These are phyloP conservation scores for Pseudonitzschia multistriata DNA, from an alignment of 108 stramenopile genomes.

Conservation along the genomic window DNA sequence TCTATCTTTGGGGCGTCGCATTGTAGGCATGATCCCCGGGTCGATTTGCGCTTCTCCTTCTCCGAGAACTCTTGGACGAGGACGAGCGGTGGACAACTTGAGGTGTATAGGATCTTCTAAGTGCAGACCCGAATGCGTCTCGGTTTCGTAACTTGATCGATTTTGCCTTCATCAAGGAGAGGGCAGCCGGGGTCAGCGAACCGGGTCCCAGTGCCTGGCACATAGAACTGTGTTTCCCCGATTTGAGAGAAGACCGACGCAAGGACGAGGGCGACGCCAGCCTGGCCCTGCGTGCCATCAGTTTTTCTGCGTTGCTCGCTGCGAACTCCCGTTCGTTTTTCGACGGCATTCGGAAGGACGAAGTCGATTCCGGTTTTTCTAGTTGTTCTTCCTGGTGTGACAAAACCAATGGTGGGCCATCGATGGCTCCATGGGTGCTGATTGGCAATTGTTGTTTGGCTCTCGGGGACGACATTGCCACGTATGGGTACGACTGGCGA, in stretches of 20 bases:
- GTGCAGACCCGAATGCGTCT: conserved; percentile 23
- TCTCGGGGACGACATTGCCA: conserved; percentile 77
- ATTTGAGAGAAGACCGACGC: not conserved
- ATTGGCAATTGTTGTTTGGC: conserved; percentile 51
- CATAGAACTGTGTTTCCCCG: not conserved
- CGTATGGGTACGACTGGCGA: conserved; percentile 44
- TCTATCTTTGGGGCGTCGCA: conserved; percentile 12
- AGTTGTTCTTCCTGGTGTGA: conserved; percentile 4
- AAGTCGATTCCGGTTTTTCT: conserved; percentile 5
- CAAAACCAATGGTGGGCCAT: conserved; percentile 56
- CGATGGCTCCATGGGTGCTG: conserved; percentile 72
- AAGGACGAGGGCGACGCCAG: conserved; percentile 7
- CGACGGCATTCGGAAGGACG: not conserved
- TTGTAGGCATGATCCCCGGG: conserved; percentile 14
- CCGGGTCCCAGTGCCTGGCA: not conserved
- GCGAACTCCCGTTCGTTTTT: conserved; percentile 25
- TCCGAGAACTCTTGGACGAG: conserved; percentile 1
- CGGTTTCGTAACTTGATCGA: conserved; percentile 2
- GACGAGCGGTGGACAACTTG: not conserved
- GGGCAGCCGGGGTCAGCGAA: conserved; percentile 18
- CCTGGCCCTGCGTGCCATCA: conserved; percentile 17
- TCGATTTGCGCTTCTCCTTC: not conserved
- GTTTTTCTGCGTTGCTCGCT: conserved; percentile 26
- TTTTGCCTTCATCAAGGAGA: conserved; percentile 17
- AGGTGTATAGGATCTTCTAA: conserved; percentile 34